Evolutionary conservation across 345 rosid genomes (phyloP).

Genomic region (Schrenkiella parvula): DNA sequence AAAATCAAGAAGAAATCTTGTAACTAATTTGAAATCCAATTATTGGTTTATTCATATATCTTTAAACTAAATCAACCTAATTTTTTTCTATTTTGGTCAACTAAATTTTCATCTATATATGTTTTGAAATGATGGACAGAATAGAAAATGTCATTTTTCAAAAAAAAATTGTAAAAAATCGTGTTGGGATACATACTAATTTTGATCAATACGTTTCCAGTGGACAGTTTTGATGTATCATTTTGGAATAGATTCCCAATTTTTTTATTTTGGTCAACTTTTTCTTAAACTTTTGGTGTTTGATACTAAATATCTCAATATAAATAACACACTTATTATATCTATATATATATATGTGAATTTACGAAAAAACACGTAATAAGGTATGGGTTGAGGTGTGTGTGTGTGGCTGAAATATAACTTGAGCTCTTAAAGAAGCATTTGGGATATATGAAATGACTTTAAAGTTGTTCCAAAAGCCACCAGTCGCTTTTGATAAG

Average conservation of each 20-base stretch:
- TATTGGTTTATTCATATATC: too few relatives aligned
- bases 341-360: not conserved
- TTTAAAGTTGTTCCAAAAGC: constrained; percentile 24
- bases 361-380: constrained; percentile 12
- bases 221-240: not conserved
- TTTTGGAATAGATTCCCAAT: not conserved
- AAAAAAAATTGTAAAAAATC: not conserved
- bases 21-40: not conserved
- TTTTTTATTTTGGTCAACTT: constrained; percentile 3
- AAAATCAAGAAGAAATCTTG: not conserved
- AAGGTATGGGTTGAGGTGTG: constrained; percentile 8
- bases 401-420: constrained; percentile 28
- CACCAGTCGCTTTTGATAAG: constrained; percentile 26
- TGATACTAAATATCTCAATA: too few relatives aligned
- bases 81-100: too few relatives aligned
- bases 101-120: not conserved
- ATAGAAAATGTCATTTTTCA: not conserved
- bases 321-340: not conserved
- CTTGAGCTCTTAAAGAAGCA: constrained; percentile 15
- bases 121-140: not conserved
- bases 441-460: constrained; percentile 18
- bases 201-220: not conserved
- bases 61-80: too few relatives aligned
- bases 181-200: not conserved
- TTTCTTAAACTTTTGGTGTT: not conserved